Conservation (phyloP, 345 rosid genomes). For the Litchi chinensis region DNA sequence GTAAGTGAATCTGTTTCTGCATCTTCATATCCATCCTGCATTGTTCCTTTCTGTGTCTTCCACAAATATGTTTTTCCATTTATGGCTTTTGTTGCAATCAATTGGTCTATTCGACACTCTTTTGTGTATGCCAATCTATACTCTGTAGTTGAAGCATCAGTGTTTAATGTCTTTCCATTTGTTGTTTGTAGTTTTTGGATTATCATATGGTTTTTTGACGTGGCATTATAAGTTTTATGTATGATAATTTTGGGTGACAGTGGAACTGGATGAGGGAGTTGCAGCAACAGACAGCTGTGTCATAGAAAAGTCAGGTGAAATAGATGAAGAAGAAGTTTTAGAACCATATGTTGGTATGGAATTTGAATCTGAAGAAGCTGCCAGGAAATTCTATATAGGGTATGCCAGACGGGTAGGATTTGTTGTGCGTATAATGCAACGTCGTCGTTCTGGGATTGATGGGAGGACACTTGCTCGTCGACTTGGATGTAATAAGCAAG, state of each 20-base stretch:
- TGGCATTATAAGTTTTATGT: neutral
- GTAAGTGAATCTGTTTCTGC: neutral
- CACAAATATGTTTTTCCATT: neutral
- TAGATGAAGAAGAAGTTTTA: conserved; percentile 37
- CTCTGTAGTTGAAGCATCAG: neutral
- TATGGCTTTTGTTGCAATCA: neutral
- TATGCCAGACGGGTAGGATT: conserved; percentile 72
- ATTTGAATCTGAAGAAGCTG: conserved; percentile 78
- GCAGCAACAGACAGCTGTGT: conserved; percentile 31
- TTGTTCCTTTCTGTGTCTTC: neutral
- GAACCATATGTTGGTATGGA: conserved; percentile 83
- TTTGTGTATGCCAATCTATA: neutral
- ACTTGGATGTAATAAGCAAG: conserved; percentile 84
- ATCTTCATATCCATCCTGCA: neutral
- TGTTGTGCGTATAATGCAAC: conserved; percentile 77
- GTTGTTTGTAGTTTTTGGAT: neutral
- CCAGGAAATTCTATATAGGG: conserved; percentile 58
- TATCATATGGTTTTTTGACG: neutral
- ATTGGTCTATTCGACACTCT: neutral
- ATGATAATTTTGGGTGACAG: conserved; percentile 28
- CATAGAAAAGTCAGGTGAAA: conserved; percentile 41
- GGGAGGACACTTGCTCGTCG: conserved; percentile 82
- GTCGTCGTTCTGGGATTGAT: conserved; percentile 77
- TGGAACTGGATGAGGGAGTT: conserved; percentile 52
- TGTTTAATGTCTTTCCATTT: neutral